These are phyloP conservation scores for Debaryomycetaceae sp. DNA, from an alignment of 1,139 yeast species.

Conservation along the genomic window DNA sequence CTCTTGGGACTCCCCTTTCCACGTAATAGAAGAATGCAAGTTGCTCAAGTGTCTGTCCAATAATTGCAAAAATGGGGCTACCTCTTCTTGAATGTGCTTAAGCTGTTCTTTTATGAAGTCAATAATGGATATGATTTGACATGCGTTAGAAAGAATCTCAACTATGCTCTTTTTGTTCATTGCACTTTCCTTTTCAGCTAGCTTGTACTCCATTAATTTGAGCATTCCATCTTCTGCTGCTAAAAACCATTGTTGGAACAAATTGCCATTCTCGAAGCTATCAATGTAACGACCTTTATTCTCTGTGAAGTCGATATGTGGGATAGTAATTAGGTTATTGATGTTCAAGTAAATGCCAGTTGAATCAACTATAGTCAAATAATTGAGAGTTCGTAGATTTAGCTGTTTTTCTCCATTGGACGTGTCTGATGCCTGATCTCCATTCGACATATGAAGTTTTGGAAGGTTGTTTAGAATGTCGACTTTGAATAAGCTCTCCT, in stretches of 20 bases:
- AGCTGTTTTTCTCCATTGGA: conserved; percentile 5
- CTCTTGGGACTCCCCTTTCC: conserved; percentile 5
- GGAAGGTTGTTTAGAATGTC: conserved; percentile 29
- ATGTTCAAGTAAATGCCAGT: conserved; percentile 24
- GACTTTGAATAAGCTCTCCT: conserved; percentile 16
- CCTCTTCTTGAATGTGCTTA: conserved; percentile 29
- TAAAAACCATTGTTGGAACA: conserved; percentile 32
- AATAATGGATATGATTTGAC: conserved; percentile 28
- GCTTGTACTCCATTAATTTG: conserved; percentile 13
- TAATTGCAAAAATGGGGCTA: conserved; percentile 39
- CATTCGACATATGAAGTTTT: conserved; percentile 8
- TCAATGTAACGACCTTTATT: conserved; percentile 9
- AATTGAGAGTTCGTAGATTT: conserved; percentile 15
- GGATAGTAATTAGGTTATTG: conserved; percentile 29
- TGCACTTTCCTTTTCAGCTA: conserved; percentile 7
- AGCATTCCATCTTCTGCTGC: conserved; percentile 10
- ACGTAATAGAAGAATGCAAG: conserved; percentile 21
- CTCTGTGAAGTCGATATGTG: conserved; percentile 16
- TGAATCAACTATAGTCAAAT: conserved; percentile 25
- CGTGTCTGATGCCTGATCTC: conserved; percentile 1
- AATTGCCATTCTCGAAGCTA: conserved; percentile 17
- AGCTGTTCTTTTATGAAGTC: conserved; percentile 39
- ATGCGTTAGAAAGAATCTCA: conserved; percentile 22
- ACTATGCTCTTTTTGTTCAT: conserved; percentile 13
- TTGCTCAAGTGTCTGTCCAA: conserved; percentile 35